phyloP scores from a whole-genome alignment of 1,284 basidiomycete genomes.

The Porogramme epimiltina region DNA sequence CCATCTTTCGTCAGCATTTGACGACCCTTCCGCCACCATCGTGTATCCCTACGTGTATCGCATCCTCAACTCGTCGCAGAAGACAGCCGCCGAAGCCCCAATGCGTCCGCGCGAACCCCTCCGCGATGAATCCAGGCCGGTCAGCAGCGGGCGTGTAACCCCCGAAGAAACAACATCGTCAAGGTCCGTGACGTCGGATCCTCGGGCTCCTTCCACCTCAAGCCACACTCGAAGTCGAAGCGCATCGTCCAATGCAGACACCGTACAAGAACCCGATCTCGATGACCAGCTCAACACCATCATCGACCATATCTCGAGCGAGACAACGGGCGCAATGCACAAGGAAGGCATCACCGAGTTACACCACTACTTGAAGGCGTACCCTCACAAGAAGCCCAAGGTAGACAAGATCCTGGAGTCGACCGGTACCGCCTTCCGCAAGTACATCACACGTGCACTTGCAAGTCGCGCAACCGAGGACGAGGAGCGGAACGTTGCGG shows the following conservation, averaged over 20 bases:
- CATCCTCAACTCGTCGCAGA: slow-evolving; percentile 72
- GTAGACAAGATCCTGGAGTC: slow-evolving; percentile 86
- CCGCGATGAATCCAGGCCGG: slow-evolving; percentile 40
- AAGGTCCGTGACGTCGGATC: slow-evolving; percentile 50
- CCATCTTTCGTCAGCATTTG: slow-evolving; percentile 74
- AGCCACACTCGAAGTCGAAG: slow-evolving; percentile 70
- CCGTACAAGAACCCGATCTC: slow-evolving; percentile 74
- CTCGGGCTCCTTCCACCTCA: slow-evolving; percentile 53
- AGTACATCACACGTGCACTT: slow-evolving; percentile 82
- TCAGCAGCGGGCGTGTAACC: slow-evolving; percentile 63
- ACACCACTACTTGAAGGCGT: slow-evolving; percentile 90
- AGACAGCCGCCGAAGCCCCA: slow-evolving; percentile 40
- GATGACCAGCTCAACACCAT: slow-evolving; percentile 82
- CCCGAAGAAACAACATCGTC: slow-evolving; percentile 56
- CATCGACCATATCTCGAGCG: slow-evolving; percentile 89
- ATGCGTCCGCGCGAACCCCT: slow-evolving; percentile 41
- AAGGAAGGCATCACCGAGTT: slow-evolving; percentile 95
- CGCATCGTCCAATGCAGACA: slow-evolving; percentile 56
- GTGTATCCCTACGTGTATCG: slow-evolving; percentile 86
- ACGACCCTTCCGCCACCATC: slow-evolving; percentile 82
- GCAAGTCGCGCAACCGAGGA: slow-evolving; percentile 86
- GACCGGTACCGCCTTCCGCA: slow-evolving; percentile 81
- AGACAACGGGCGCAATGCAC: slow-evolving; percentile 80
- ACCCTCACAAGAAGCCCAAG: slow-evolving; percentile 85
- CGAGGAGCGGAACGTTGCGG: slow-evolving; percentile 74